phyloP scores from a whole-genome alignment of 805 yeast species.

The Vanderwaltozyma yarrowii region DNA sequence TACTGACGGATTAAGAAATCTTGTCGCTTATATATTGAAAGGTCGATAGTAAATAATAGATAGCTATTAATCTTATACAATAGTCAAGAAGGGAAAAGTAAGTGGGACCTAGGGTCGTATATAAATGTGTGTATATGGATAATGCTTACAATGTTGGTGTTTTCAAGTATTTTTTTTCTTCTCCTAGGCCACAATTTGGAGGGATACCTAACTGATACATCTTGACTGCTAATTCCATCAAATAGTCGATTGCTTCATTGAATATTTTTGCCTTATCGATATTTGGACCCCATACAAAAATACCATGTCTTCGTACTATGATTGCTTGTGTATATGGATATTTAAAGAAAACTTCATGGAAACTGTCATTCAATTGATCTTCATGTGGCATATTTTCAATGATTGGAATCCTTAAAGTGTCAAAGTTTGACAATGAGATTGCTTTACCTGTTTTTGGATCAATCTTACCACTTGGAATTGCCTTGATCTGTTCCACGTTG shows the following conservation, averaged over 20 bases:
- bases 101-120: too few relatives aligned
- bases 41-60: too few relatives aligned
- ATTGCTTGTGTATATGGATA: constrained; percentile 81
- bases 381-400: constrained; percentile 87
- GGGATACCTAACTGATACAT: constrained; percentile 66
- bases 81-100: too few relatives aligned
- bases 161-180: constrained; percentile 21
- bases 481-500: constrained; percentile 87
- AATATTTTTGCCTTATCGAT: constrained; percentile 89
- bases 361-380: constrained; percentile 62
- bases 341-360: constrained; percentile 51
- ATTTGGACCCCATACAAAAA: constrained; percentile 92
- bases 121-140: too few relatives aligned
- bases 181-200: constrained; percentile 31
- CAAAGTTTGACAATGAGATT: constrained; percentile 63
- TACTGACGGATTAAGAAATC: too few relatives aligned
- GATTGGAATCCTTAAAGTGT: constrained; percentile 75
- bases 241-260: constrained; percentile 87
- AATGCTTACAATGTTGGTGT: background rate
- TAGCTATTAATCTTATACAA: too few relatives aligned
- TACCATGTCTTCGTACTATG: constrained; percentile 85
- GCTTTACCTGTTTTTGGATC: constrained; percentile 30
- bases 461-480: constrained; percentile 60
- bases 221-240: constrained; percentile 74
- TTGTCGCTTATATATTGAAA: too few relatives aligned